Base-by-base conservation (phyloP, 257 asterid genomes). In the Ajuga chamaepitys region DNA sequence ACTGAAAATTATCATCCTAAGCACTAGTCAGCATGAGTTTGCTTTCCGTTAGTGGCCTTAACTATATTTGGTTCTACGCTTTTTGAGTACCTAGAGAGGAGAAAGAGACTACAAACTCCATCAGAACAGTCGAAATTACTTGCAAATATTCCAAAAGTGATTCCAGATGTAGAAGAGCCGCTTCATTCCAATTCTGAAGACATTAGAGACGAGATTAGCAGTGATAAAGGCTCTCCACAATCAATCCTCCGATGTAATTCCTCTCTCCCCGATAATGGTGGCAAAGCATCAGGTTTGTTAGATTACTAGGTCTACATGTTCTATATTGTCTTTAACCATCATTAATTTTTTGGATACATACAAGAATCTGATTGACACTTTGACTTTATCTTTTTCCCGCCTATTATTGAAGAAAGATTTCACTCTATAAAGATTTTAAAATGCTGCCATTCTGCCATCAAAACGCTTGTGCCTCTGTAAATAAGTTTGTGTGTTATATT, bases 81-180 rank as follows among this genome's bases (percentile, higher is more conserved):
- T 24, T 55, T 25, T 25, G 82, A 78, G 51, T 72, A 73, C 72
- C 59, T 59, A 67, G 84, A 86, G 67, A 79, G 41, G 78, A 84
- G 63, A 80, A 69, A 62, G 74, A 77, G 5, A 60, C 81, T 91
- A 16, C 79, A 80, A 72, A 68, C 54, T 68, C 83, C 85, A 8
- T 28, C 74, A 1, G 97, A 86, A 76, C 75, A 45, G 58, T 25
- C 56, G 61, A 69, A 69, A 59, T 70, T 86, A 73, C 80, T 83
- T 3, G 67, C 70, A 52, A 69, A 63, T 68, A 62, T 73, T 45
- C 95, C 94, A 2, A 50, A 8, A 25, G 88, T 91, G 67, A 83
- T 77, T 59, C 85, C 89, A 1, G 95, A 85, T 9, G 45, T 38
- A 32, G 37, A 42, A 47, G 80, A 74, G 66, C 70, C 73, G 68